Evolutionary conservation across 1,284 basidiomycete species (phyloP).

Genomic region (Porogramme epimiltina): DNA sequence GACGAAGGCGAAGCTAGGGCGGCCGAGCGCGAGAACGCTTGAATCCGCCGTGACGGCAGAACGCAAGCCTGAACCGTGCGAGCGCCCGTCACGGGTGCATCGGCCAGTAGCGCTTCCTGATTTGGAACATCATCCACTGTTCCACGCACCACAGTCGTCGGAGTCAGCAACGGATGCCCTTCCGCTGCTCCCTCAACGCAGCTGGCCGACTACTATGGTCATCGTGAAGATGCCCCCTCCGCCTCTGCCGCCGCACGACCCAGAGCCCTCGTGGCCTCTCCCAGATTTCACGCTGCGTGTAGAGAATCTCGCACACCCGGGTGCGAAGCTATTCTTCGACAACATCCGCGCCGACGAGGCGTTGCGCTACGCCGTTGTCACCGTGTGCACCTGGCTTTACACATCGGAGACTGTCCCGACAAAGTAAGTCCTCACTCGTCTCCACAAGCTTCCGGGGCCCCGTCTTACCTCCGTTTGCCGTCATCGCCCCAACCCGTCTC

Average conservation of each 20-base stretch:
- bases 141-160: too few relatives aligned
- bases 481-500: slow-evolving; percentile 2
- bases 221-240: slow-evolving; percentile 1
- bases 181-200: too few relatives aligned
- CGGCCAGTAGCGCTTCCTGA: too few relatives aligned
- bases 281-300: slow-evolving; percentile 59
- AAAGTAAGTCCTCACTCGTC: slow-evolving; percentile 40
- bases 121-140: too few relatives aligned
- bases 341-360: slow-evolving; percentile 47
- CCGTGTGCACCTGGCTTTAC: slow-evolving; percentile 62
- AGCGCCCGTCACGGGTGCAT: too few relatives aligned
- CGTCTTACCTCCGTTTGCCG: slow-evolving; percentile 5
- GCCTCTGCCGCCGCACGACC: slow-evolving; percentile 33
- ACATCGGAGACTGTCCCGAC: slow-evolving; percentile 55
- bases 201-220: background rate
- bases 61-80: too few relatives aligned
- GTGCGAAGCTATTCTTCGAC: slow-evolving; percentile 56
- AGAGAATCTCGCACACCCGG: slow-evolving; percentile 61
- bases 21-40: background rate
- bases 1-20: background rate
- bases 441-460: background rate
- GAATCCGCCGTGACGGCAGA: too few relatives aligned
- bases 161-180: too few relatives aligned
- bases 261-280: slow-evolving; percentile 45
- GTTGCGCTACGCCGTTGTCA: slow-evolving; percentile 52